Evolutionary conservation across 805 yeast species (phyloP).

Genomic region (Candida berthetii): DNA sequence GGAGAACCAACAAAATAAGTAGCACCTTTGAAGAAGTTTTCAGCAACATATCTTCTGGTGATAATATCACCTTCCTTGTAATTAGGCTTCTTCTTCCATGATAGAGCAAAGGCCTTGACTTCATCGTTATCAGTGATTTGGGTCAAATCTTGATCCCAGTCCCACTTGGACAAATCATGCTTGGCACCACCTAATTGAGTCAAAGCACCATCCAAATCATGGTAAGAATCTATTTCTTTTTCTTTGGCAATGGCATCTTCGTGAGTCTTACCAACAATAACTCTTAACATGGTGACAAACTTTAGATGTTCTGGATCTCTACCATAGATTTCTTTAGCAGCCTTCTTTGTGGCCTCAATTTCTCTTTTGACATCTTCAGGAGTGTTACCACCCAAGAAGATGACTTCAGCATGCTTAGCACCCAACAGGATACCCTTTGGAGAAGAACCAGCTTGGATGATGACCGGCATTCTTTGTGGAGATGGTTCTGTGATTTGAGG

Average conservation of each 20-base stretch:
- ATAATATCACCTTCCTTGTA: constrained; percentile 10
- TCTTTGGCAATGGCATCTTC: constrained; percentile 31
- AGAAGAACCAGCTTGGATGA: constrained; percentile 37
- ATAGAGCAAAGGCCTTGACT: constrained; percentile 17
- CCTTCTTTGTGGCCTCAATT: constrained; percentile 23
- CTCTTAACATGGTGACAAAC: constrained; percentile 27
- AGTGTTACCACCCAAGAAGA: constrained; percentile 28
- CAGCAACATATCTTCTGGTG: constrained; percentile 13
- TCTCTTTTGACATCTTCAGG: constrained; percentile 21
- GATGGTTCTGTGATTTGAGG: constrained; percentile 33
- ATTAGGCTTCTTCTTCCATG: constrained; percentile 19
- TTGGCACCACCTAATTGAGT: constrained; percentile 34
- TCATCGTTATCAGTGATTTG: constrained; percentile 11
- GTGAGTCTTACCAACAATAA: constrained; percentile 27
- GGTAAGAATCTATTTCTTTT: constrained; percentile 20
- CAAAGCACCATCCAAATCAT: constrained; percentile 30
- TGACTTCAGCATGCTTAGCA: constrained; percentile 33
- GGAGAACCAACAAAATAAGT: constrained; percentile 24
- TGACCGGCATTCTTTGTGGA: constrained; percentile 34
- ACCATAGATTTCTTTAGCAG: constrained; percentile 25
- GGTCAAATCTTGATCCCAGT: constrained; percentile 25
- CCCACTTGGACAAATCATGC: constrained; percentile 26
- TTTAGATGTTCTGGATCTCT: constrained; percentile 30
- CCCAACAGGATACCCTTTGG: constrained; percentile 32
- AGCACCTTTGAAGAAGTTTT: constrained; percentile 9